Percentiles rank a stretch among this genome's conserved stretches.
Evolutionary conservation across 345 rosid species (phyloP).

Genomic region (Draba incana): DNA sequence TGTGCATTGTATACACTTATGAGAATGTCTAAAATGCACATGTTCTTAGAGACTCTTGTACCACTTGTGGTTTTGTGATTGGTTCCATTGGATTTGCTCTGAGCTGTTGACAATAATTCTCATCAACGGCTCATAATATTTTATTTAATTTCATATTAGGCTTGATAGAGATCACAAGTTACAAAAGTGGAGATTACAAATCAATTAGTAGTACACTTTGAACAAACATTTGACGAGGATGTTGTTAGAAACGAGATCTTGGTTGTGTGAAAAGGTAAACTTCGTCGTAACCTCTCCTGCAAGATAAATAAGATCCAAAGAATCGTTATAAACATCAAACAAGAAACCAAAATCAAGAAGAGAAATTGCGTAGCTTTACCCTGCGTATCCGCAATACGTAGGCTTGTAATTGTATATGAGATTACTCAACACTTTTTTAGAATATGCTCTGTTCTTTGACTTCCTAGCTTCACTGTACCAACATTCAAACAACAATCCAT

Average conservation of each 20-base stretch:
- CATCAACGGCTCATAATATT: too few species aligned
- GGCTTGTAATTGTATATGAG: slow-evolving; percentile 84
- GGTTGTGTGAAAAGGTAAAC: slow-evolving; percentile 69
- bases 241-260: slow-evolving; percentile 31
- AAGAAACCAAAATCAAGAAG: too few species aligned
- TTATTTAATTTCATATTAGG: too few species aligned
- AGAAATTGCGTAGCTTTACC: too few species aligned
- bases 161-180: too few species aligned
- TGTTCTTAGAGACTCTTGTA: too few species aligned
- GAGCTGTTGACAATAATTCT: too few species aligned
- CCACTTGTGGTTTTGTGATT: too few species aligned
- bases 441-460: slow-evolving; percentile 67
- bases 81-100: too few species aligned
- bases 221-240: neutral
- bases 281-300: slow-evolving; percentile 84
- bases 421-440: slow-evolving; percentile 65
- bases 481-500: neutral
- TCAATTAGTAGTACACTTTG: neutral
- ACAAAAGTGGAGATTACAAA: neutral
- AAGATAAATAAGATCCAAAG: neutral
- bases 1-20: too few species aligned
- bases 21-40: too few species aligned
- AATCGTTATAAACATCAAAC: neutral
- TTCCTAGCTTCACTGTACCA: slow-evolving; percentile 88
- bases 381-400: slow-evolving; percentile 81